Conservation (phyloP, 495 filamentous ascomycete species). For the Xanthoparmelia taractica region DNA sequence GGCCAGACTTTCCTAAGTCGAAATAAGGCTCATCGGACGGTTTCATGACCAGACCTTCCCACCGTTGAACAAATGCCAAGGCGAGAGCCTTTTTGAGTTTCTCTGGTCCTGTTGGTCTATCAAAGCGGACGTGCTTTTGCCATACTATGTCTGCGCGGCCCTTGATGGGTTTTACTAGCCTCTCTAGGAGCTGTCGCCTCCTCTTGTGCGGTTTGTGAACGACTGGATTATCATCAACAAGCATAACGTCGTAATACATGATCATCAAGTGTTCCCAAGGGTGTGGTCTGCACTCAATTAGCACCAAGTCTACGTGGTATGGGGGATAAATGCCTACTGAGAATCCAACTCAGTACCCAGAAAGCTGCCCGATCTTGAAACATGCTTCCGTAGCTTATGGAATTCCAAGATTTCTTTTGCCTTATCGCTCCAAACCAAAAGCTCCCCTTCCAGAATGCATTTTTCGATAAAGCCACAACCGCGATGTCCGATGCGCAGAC, state of each 20-base stretch:
- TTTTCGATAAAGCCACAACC: constrained; percentile 50
- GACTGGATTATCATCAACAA: constrained; percentile 61
- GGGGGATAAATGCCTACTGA: constrained; percentile 38
- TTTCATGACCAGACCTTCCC: constrained; percentile 76
- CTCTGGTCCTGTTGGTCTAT: constrained; percentile 33
- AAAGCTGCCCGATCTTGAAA: constrained; percentile 63
- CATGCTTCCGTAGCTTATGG: constrained; percentile 72
- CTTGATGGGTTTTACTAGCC: constrained; percentile 46
- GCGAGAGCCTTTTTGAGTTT: constrained; percentile 56
- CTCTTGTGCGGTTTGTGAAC: constrained; percentile 52
- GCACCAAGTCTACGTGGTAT: not conserved
- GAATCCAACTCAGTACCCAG: constrained; percentile 64
- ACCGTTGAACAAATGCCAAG: constrained; percentile 52
- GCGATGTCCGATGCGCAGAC: constrained; percentile 48
- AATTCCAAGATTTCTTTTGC: constrained; percentile 57
- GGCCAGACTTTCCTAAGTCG: constrained; percentile 35
- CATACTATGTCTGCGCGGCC: constrained; percentile 55
- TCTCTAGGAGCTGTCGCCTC: constrained; percentile 51
- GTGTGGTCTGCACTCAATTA: constrained; percentile 43
- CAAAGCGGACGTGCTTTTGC: constrained; percentile 57
- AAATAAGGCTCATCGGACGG: constrained; percentile 73
- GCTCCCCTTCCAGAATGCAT: constrained; percentile 76
- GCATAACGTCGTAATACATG: constrained; percentile 68
- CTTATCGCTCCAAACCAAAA: constrained; percentile 67
- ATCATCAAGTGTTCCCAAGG: constrained; percentile 75